Percentiles rank a stretch among this genome's conserved stretches.
phyloP scores from a whole-genome alignment of 2,329 filamentous ascomycete species.

The Scedosporium dehoogii region DNA sequence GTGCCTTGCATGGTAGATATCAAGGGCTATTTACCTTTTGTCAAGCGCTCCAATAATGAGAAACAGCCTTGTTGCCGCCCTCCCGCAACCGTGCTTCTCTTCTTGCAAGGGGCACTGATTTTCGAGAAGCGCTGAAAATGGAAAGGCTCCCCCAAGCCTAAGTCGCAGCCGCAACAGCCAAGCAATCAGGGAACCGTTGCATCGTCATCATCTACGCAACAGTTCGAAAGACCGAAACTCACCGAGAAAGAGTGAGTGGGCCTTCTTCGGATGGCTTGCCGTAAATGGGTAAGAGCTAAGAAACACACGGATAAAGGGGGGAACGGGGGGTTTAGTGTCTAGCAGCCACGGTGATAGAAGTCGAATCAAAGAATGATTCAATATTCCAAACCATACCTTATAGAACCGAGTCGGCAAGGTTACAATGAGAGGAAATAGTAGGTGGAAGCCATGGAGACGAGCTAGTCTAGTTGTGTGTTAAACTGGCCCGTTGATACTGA shows the following conservation, averaged over 20 bases:
- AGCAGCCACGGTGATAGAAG: too few relatives aligned
- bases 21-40: too few relatives aligned
- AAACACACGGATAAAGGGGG: neutral
- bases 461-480: neutral
- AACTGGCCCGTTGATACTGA: neutral
- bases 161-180: too few relatives aligned
- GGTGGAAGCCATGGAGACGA: neutral
- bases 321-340: too few relatives aligned
- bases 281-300: neutral
- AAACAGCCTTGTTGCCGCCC: too few relatives aligned
- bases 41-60: too few relatives aligned
- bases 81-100: too few relatives aligned
- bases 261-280: neutral
- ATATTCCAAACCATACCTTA: neutral
- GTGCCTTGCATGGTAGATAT: too few relatives aligned
- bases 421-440: neutral
- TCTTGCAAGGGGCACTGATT: too few relatives aligned
- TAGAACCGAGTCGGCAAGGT: neutral
- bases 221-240: neutral
- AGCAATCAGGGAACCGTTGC: neutral
- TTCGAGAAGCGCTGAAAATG: too few relatives aligned
- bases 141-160: too few relatives aligned
- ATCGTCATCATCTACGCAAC: neutral
- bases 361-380: too few relatives aligned
- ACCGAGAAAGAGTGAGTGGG: neutral